These are phyloP conservation scores for Stephania yunnanensis DNA, from an alignment of 164 flowering plant genomes.

Conservation along the genomic window DNA sequence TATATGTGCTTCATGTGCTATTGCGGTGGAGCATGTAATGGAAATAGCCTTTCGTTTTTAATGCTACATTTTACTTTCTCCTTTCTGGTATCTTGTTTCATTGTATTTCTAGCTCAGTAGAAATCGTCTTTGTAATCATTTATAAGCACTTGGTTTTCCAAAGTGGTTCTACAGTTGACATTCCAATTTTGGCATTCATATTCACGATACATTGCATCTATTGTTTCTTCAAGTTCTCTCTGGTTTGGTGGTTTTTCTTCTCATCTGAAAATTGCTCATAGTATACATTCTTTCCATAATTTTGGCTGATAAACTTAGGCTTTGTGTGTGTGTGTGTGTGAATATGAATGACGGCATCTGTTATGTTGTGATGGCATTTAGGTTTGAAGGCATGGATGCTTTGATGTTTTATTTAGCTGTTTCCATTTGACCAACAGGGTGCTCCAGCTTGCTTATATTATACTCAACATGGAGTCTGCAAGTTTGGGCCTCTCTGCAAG, in stretches of 20 bases:
- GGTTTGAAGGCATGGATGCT: neutral
- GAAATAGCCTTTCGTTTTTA: neutral
- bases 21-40: neutral
- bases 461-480: conserved; percentile 77
- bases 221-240: too few species aligned
- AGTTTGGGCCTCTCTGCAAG: conserved; percentile 80
- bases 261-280: too few species aligned
- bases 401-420: neutral
- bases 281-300: neutral
- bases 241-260: too few species aligned
- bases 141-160: neutral
- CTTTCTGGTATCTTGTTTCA: neutral
- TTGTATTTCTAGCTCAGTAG: neutral
- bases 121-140: neutral
- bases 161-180: too few species aligned
- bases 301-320: neutral
- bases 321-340: neutral
- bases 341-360: neutral
- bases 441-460: conserved; percentile 66
- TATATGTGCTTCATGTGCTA: neutral
- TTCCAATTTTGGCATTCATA: too few species aligned
- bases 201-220: too few species aligned
- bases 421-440: conserved; percentile 39
- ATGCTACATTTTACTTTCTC: neutral
- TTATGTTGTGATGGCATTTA: neutral